phyloP scores from a whole-genome alignment of 2,329 filamentous ascomycete species.

The Pestalotiopsis sp. region DNA sequence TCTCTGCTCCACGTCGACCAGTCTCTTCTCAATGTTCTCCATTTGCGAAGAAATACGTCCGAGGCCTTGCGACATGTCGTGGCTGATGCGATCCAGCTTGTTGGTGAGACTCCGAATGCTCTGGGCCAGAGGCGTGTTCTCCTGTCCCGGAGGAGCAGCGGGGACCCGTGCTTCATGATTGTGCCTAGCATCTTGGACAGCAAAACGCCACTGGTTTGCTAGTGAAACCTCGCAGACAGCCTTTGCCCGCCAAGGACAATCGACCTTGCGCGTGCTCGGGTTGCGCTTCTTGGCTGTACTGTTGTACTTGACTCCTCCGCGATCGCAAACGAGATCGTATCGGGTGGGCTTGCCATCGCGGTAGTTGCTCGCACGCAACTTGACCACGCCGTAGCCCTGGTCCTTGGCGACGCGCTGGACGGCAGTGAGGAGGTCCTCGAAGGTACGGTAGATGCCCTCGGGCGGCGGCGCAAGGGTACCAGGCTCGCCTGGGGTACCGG shows the following conservation, averaged over 20 bases:
- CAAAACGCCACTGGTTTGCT: slow-evolving; percentile 66
- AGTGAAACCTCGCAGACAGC: slow-evolving; percentile 66
- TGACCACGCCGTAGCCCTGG: slow-evolving; percentile 65
- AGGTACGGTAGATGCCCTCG: slow-evolving; percentile 61
- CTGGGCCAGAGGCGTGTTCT: slow-evolving; percentile 60
- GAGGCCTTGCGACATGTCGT: slow-evolving; percentile 58
- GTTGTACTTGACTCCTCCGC: slow-evolving; percentile 66
- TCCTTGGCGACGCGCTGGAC: slow-evolving; percentile 64
- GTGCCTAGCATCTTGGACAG: slow-evolving; percentile 60
- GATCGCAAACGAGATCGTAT: slow-evolving; percentile 65
- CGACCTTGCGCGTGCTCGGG: slow-evolving; percentile 65
- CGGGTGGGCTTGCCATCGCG: slow-evolving; percentile 64
- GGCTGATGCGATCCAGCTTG: slow-evolving; percentile 61
- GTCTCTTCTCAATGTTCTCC: slow-evolving; percentile 56
- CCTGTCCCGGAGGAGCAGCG: slow-evolving; percentile 55
- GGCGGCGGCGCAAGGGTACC: slow-evolving; percentile 54
- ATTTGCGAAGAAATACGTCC: slow-evolving; percentile 52
- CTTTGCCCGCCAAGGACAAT: slow-evolving; percentile 66
- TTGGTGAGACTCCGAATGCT: slow-evolving; percentile 60
- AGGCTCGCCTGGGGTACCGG: slow-evolving; percentile 22
- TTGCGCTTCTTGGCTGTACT: slow-evolving; percentile 68
- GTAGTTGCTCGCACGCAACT: slow-evolving; percentile 65
- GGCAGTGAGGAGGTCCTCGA: slow-evolving; percentile 60
- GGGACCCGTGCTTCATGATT: slow-evolving; percentile 63
- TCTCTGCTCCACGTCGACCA: slow-evolving; percentile 53